A percentile compares a stretch with the other conserved stretches of the same genome.
phyloP scores from a whole-genome alignment of 1,139 yeast genomes.

The Spathaspora sp. region DNA sequence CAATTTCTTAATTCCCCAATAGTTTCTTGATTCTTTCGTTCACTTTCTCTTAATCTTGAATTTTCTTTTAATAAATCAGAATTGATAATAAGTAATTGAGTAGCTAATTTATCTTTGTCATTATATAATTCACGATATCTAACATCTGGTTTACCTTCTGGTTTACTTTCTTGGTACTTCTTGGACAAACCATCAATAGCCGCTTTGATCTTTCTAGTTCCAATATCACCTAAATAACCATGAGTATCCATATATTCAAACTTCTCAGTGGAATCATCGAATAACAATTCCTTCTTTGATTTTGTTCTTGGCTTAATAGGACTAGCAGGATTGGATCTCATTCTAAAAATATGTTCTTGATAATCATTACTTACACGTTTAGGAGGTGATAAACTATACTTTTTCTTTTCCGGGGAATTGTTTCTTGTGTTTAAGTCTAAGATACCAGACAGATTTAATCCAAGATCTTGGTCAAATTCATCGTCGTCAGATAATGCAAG shows the following conservation, averaged over 20 bases:
- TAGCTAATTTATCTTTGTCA: background rate
- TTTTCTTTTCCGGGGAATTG: background rate
- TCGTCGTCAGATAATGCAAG: background rate
- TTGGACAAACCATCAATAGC: background rate
- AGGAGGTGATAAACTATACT: slow-evolving; percentile 14
- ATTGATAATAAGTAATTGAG: background rate
- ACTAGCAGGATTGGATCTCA: slow-evolving; percentile 14
- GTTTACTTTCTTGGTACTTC: background rate
- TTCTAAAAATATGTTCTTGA: slow-evolving; percentile 18
- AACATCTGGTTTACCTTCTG: background rate
- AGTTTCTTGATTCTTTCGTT: background rate
- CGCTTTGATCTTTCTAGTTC: background rate
- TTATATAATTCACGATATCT: background rate
- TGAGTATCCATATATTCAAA: background rate
- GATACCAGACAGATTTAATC: background rate
- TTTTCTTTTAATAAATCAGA: background rate
- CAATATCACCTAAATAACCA: background rate
- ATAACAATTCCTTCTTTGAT: background rate
- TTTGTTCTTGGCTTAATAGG: slow-evolving; percentile 8
- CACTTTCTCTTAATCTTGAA: background rate
- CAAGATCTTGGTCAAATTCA: slow-evolving; percentile 3
- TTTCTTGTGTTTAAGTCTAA: background rate
- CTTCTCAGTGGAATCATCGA: background rate
- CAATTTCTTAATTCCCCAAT: background rate
- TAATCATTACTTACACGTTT: slow-evolving; percentile 21